Percentiles rank a stretch among this genome's conserved stretches.
Conservation (phyloP, 805 yeast species). For the Yamadazyma akitaensis region DNA sequence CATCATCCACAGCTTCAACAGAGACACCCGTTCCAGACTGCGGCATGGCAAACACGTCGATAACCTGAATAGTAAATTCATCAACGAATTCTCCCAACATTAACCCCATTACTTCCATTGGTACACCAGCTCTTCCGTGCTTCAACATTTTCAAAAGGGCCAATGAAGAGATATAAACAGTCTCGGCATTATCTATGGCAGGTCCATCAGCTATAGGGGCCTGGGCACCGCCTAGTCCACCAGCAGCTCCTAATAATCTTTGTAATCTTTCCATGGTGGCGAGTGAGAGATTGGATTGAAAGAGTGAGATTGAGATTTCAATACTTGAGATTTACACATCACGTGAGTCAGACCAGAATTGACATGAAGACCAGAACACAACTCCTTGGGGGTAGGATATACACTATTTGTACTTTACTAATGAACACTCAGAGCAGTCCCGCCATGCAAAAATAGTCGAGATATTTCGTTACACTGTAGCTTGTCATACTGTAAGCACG, state of each 20-base stretch:
- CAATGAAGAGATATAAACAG: constrained; percentile 92
- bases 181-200: constrained; percentile 90
- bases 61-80: constrained; percentile 94
- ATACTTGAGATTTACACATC: background rate
- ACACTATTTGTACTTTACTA: no score
- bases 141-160: constrained; percentile 95
- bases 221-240: constrained; percentile 44
- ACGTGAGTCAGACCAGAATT: background rate
- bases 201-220: constrained; percentile 62
- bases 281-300: constrained; percentile 4
- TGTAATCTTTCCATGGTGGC: constrained; percentile 48
- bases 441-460: no score
- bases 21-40: constrained; percentile 98
- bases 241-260: constrained; percentile 43
- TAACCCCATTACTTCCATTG: constrained; percentile 88
- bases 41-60: constrained; percentile 99
- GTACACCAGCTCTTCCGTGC: constrained; percentile 90
- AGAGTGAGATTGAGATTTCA: background rate
- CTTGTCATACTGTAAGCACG: no score
- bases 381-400: no score
- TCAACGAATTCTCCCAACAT: constrained; percentile 98
- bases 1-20: constrained; percentile 99
- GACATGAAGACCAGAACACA: no score
- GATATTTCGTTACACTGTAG: no score
- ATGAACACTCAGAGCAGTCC: no score